These are phyloP conservation scores for Boletus patriciae DNA, from an alignment of 768 basidiomycete species.

Conservation along the genomic window DNA sequence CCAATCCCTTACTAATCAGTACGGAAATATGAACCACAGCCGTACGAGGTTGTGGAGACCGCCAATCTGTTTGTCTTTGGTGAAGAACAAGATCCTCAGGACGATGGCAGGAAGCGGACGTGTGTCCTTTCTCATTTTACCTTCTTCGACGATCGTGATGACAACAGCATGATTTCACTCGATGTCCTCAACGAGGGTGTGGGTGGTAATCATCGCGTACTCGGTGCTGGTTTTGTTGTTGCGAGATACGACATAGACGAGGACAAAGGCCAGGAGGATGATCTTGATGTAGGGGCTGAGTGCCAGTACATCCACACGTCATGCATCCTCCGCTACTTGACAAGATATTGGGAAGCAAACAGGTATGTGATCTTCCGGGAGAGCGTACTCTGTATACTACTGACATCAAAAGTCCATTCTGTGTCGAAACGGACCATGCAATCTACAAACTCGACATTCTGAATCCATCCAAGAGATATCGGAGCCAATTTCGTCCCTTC, in stretches of 20 bases:
- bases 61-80: slow-evolving; percentile 39
- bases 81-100: slow-evolving; percentile 39
- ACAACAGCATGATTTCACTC: slow-evolving; percentile 49
- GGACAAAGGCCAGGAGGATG: slow-evolving; percentile 62
- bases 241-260: slow-evolving; percentile 54
- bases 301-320: slow-evolving; percentile 46
- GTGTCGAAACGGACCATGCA: slow-evolving; percentile 61
- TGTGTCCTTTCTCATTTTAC: slow-evolving; percentile 57
- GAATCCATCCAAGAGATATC: slow-evolving; percentile 47
- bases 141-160: slow-evolving; percentile 55
- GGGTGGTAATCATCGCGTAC: slow-evolving; percentile 41
- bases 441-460: slow-evolving; percentile 54
- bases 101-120: slow-evolving; percentile 49
- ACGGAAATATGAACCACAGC: slow-evolving; percentile 38
- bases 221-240: slow-evolving; percentile 54
- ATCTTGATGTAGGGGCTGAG: slow-evolving; percentile 33
- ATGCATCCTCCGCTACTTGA: slow-evolving; percentile 45
- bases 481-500: slow-evolving; percentile 44
- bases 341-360: slow-evolving; percentile 50
- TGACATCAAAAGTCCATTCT: slow-evolving; percentile 51
- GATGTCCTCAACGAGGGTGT: slow-evolving; percentile 47
- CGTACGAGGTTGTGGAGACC: slow-evolving; percentile 38
- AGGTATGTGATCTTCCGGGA: slow-evolving; percentile 44
- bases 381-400: not conserved
- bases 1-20: slow-evolving; percentile 29